Conservation (phyloP, 139 green algal genomes). For the Ostreobium quekettii region DNA sequence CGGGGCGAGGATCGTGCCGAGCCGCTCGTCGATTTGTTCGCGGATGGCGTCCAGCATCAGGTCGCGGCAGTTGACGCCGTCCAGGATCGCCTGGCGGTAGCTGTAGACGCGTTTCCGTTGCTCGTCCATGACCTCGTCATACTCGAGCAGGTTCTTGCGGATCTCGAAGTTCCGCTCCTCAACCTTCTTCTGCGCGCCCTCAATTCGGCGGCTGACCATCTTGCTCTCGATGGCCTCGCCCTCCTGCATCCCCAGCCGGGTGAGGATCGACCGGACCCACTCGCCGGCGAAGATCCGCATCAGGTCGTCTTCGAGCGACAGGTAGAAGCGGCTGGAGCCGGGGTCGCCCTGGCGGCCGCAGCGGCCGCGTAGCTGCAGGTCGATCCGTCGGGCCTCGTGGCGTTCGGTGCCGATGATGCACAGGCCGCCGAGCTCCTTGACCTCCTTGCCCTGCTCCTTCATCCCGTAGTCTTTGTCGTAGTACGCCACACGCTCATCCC, state of each 20-base stretch:
- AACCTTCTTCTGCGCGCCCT: constrained; percentile 50
- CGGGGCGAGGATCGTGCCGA: no score
- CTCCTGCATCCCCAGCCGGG: constrained; percentile 27
- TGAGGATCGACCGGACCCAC: constrained; percentile 32
- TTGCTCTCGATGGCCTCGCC: constrained; percentile 42
- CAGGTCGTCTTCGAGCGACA: constrained; percentile 39
- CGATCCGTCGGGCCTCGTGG: constrained; percentile 45
- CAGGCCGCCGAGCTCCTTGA: constrained; percentile 38
- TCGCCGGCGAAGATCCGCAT: constrained; percentile 51
- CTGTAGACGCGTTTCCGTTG: constrained; percentile 4
- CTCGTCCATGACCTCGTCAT: constrained; percentile 15
- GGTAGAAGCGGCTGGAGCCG: constrained; percentile 40
- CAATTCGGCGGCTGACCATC: constrained; percentile 42
- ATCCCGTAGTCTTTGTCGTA: constrained; percentile 23
- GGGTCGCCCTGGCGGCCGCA: constrained; percentile 17
- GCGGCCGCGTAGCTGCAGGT: constrained; percentile 44
- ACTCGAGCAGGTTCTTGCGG: constrained; percentile 10
- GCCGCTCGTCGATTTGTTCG: no score
- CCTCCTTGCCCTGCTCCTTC: constrained; percentile 34
- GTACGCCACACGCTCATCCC: constrained; percentile 35
- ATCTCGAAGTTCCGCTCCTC: constrained; percentile 13
- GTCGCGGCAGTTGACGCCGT: background rate
- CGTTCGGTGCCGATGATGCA: constrained; percentile 50
- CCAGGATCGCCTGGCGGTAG: background rate
- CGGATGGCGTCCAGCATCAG: no score